Base-by-base conservation (phyloP, 106 monocot genomes). In the Platanthera guangdongensis region DNA sequence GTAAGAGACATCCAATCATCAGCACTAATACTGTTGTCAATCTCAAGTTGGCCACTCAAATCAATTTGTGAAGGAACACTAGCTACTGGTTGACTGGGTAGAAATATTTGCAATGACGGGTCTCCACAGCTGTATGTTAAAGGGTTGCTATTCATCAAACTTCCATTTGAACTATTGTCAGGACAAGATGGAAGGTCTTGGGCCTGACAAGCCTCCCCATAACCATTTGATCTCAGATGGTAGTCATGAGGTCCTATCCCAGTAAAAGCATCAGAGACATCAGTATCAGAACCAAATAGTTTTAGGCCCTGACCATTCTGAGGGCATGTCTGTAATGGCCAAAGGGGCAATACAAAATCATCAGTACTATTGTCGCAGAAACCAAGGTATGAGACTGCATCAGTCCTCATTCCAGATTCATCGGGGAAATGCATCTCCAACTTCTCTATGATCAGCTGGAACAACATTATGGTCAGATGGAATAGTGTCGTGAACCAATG, bases 1-100 rank as follows among this genome's bases (percentile, higher is more conserved):
- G 79, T 82, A 68, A 95, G 87, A 63, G 89, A 92, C 47, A 85
- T 84, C 92, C 89, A 95, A 86, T 92, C 89, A 86, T 92, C 86
- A 71, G 86, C 74, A 1, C 54, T 54, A 7, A 73, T 80, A 75
- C 79, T 86, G 76, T 84, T 83, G 28, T 51, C 51, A 63, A 84
- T 32, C 75, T 87, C 84, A 74, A 5, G 21, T 62, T 74, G 88
- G 48, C 81, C 79, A 25, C 50, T 80, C 15, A 85, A 32, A 59
- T 82, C 79, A 60, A 76, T 19, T 72, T 87, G 86, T n/a, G 74
- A 74, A 55, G 81, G 46, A 50, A 73, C 57, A 19, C 59, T 75
- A 54, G 82, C 22, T 50, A 46, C 79, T 15, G 90, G 79, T 46
- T 75, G 74, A 59, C 77, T 87, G 47, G 89, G 89, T 74, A 95